These are phyloP conservation scores for Leccinum subgranulosum DNA, from an alignment of 768 basidiomycete species.

Conservation along the genomic window DNA sequence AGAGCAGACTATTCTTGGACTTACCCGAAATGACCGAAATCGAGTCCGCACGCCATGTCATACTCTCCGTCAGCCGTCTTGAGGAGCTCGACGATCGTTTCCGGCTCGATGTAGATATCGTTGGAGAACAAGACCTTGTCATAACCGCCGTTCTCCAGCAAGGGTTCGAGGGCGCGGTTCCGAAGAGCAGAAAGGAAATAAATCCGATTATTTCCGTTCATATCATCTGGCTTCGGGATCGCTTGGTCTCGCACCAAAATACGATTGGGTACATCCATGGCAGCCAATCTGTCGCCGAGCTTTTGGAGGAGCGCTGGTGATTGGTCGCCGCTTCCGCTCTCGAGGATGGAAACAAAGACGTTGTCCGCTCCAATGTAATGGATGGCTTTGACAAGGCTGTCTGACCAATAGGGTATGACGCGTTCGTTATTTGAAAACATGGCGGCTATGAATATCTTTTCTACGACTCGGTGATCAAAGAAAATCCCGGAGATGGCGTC, in stretches of 20 bases:
- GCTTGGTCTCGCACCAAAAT: constrained; percentile 11
- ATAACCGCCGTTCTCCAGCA: constrained; percentile 34
- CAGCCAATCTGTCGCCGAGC: constrained; percentile 6
- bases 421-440: constrained; percentile 39
- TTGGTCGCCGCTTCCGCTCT: constrained; percentile 30
- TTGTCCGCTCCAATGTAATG: constrained; percentile 41
- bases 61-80: constrained; percentile 36
- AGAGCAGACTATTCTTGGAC: constrained; percentile 12
- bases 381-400: constrained; percentile 33
- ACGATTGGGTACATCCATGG: constrained; percentile 10
- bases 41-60: constrained; percentile 44
- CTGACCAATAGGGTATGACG: constrained; percentile 39
- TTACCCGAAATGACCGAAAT: constrained; percentile 35
- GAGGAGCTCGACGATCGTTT: constrained; percentile 38
- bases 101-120: constrained; percentile 40
- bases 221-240: constrained; percentile 7
- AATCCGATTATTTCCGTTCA: not conserved
- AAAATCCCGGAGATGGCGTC: too few species aligned
- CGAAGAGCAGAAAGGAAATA: constrained; percentile 26
- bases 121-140: constrained; percentile 42
- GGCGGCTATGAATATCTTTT: constrained; percentile 23
- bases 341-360: constrained; percentile 41
- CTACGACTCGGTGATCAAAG: not conserved
- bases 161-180: constrained; percentile 41
- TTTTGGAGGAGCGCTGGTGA: constrained; percentile 11